Evolutionary conservation across 1,284 basidiomycete species (phyloP), one percentile per base, ranked within the genome.

Genomic region (Boletus sp.): DNA sequence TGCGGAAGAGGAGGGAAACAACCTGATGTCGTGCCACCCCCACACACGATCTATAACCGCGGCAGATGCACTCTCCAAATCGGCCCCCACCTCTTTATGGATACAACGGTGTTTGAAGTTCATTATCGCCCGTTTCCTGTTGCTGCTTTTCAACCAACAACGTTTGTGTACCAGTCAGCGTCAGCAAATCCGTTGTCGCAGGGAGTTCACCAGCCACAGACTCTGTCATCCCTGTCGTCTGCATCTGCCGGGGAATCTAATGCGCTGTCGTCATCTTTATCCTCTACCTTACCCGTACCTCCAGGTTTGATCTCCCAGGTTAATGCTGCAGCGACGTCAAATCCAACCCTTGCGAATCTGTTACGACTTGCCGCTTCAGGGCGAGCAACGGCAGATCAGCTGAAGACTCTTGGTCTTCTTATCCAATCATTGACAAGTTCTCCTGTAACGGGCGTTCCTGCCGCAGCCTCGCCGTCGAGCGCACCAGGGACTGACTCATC

Each of bases 81-180:
- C 27, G 87, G 87, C 7, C 87, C 87, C 9, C 85, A 87, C 61
- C 66, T 72, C 17, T 88, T 88, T 58, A 58, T 69, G 29, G 78
- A 81, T 29, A 86, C 84, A 0, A 69, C 74, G 0, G 70, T 90
- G 45, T 86, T 79, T 52, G 84, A 88, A 66, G 82, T 84, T 10
- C 75, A 80, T 55, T 82, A 81, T 61, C 62, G 62, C 12, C 38
- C 54, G 22, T 41, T 59, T 26, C 56, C 53, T 7, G 38, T 52
- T n/a, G 16, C 49, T 3, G 44, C 44, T 26, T 22, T 70, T 1
- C 60, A 67, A 9, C 52, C 62, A 30, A 41, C 60, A 12, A 54
- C 58, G 10, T 58, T 55, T 39, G 53, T 56, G 29, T 65, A 60
- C 53, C 58, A 58, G 52, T 33, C 65, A 20, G 19, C 43, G 26